Evolutionary conservation across 352 stramenopile genomes (phyloP), one percentile per base, ranked within the genome.

Genomic region (Nothophytophthora sp.): DNA sequence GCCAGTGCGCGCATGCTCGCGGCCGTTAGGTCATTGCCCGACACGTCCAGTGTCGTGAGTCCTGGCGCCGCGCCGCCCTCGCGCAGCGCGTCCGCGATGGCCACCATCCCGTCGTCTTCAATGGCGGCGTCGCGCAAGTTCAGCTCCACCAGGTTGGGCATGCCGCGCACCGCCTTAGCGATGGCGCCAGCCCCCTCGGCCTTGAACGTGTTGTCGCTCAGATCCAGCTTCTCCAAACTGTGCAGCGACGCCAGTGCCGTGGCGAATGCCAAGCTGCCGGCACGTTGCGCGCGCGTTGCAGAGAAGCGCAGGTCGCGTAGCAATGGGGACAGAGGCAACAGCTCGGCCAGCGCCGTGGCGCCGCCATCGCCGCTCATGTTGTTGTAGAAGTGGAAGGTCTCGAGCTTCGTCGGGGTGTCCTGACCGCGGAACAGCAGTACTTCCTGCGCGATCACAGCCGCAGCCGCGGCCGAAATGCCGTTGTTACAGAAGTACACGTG

Each of bases 311-410:
- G 55, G 61, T 98, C 92, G 29, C 74, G 76, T 12, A 99, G 70
- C 24, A 61, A 54, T 1, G 88, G 87, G 6, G 81, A 97, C n/a
- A 88, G 62, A 34, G 85, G 78, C 41, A 98, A 61, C 50, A 98
- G 74, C 55, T 84, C 76, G 22, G 84, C 86, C 23, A 97, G 67
- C 33, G 91, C 92, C 27, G 84, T 82, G 28, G 89, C 92, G 15
- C 94, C 95, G n/a, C 81, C 88, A 45, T 97, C 86, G 22, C 92
- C 96, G 59, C 89, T 98, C 95, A 98, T 98, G 67, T 98, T 99
- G 70, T 98, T 98, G 80, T 97, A 98, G 48, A 98, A 98, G 68
- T 99, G 92, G 60, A 99, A 91, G 23, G 71, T 95, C 50, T 93
- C 70, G 51, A 98, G 83, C 63, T 89, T 90, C 23, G 87, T 96